Base-by-base conservation (phyloP, 192 early-diverging fungal genomes). In the Chytriomyces sp. region DNA sequence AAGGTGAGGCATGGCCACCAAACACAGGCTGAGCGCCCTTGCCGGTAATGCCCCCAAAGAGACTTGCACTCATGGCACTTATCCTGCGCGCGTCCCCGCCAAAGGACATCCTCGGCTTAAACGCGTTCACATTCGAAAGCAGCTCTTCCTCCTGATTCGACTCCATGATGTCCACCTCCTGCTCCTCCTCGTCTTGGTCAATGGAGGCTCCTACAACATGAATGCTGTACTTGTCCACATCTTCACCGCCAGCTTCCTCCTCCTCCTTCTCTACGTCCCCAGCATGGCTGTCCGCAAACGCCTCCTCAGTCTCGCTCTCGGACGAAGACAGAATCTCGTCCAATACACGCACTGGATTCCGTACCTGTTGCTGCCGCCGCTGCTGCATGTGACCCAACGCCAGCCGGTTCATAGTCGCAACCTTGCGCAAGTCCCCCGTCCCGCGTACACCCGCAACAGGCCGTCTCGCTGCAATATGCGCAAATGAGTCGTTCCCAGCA, bases 401-500 rank as follows among this genome's bases (percentile, higher is more conserved):
- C 61, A 68, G 57, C 25, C 36, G 59, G 25, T 73, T 73, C 30
- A 65, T 22, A 14, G 41, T 19, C 6, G 57, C 73, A 6, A 68
- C 32, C 62, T 64, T 64, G 25, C 73, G 64, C 19, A 75, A 39
- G 44, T 75, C 73, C 3, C 28, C 41, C 5, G 14, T 26, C 19
- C 62, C 62, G 7, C 26, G 8, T 2, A 25, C 53, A 4, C 39
- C 56, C 6, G 4, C n/a, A 7, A 57, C 26, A 14, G 28, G 31
- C 17, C 55, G 72, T 38, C 73, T 39, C 33, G 52, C 31, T 63
- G 64, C 66, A 34, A 77, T 34, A 59, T 44, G 30, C 25, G 63
- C 74, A 70, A 78, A 78, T 4, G 77, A 74, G 37, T 78, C 77
- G 39, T 78, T 68, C n/a, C 61, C 54, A 17, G 54, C 26, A 49